These are phyloP conservation scores for Zygosaccharomyces pseudobailii DNA, from an alignment of 1,139 yeast genomes.

Conservation along the genomic window DNA sequence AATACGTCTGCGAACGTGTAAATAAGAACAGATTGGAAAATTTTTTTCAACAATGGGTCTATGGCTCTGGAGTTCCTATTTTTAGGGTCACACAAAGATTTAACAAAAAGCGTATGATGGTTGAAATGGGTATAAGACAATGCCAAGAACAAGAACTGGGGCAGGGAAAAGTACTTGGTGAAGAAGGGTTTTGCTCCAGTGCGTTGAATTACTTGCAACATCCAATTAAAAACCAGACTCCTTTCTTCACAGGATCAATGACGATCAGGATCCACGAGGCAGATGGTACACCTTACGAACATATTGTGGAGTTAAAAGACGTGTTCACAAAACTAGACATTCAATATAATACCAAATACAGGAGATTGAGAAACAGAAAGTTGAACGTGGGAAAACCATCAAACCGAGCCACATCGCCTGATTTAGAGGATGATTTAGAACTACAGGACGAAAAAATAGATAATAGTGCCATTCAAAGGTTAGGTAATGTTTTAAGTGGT, in stretches of 20 bases:
- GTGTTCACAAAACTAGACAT: constrained; percentile 82
- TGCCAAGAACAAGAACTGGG: constrained; percentile 72
- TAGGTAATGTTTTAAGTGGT: constrained; percentile 73
- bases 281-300: constrained; percentile 99
- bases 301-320: constrained; percentile 87
- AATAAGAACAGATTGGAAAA: constrained; percentile 77
- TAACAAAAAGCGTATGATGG: constrained; percentile 87
- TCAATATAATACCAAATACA: constrained; percentile 88
- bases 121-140: constrained; percentile 92
- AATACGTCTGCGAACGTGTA: constrained; percentile 88
- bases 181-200: constrained; percentile 28
- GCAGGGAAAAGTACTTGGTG: constrained; percentile 24
- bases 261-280: constrained; percentile 96
- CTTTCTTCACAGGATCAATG: constrained; percentile 85
- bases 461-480: constrained; percentile 47
- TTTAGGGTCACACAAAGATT: constrained; percentile 86
- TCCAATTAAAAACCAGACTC: constrained; percentile 35
- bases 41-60: constrained; percentile 93
- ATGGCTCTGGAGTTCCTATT: constrained; percentile 82
- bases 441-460: constrained; percentile 17
- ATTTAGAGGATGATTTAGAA: constrained; percentile 21
- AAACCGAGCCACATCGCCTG: constrained; percentile 14
- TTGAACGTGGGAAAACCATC: constrained; percentile 39
- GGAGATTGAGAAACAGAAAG: constrained; percentile 64
- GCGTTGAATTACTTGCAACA: constrained; percentile 25